Evolutionary conservation across 176 grass and related monocot species (phyloP).

Genomic region (Zea mays): DNA sequence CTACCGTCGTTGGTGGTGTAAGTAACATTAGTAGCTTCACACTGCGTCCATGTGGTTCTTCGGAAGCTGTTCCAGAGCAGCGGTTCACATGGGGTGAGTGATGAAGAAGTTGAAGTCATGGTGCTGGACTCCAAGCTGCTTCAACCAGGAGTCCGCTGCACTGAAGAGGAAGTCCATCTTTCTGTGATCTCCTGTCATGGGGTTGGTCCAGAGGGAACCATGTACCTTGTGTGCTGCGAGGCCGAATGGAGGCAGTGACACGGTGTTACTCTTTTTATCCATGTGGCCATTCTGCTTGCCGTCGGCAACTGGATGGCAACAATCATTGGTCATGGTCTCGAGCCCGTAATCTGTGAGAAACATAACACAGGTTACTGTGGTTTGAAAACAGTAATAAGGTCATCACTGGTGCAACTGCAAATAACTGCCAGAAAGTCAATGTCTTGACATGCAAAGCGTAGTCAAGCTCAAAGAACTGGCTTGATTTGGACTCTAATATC

Average conservation of each 20-base stretch:
- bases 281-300: slow-evolving; percentile 45
- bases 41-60: slow-evolving; percentile 23
- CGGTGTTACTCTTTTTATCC: slow-evolving; percentile 37
- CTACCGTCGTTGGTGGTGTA: slow-evolving; percentile 28
- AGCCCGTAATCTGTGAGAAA: slow-evolving; percentile 47
- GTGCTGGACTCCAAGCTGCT: slow-evolving; percentile 73
- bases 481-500: slow-evolving; percentile 29
- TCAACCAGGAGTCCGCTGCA: slow-evolving; percentile 75
- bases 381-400: slow-evolving; percentile 11
- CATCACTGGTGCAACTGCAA: slow-evolving; percentile 8
- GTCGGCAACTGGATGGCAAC: slow-evolving; percentile 12
- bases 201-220: slow-evolving; percentile 75
- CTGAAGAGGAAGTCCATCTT: slow-evolving; percentile 53
- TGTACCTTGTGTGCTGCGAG: slow-evolving; percentile 67
- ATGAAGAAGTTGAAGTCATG: slow-evolving; percentile 91
- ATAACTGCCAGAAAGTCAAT: slow-evolving; percentile 9
- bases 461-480: slow-evolving; percentile 22
- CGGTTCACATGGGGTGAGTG: slow-evolving; percentile 56
- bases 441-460: slow-evolving; percentile 15
- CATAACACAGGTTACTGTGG: slow-evolving; percentile 3
- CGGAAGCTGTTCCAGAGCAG: slow-evolving; percentile 25
- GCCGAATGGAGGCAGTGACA: slow-evolving; percentile 69
- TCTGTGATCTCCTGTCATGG: slow-evolving; percentile 60
- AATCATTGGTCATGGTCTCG: slow-evolving; percentile 33
- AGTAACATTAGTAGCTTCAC: slow-evolving; percentile 25